A percentile compares a stretch with the other conserved stretches of the same genome.
Conservation (phyloP, 2,329 filamentous ascomycete species). For the Aspergillus carbonarius region DNA sequence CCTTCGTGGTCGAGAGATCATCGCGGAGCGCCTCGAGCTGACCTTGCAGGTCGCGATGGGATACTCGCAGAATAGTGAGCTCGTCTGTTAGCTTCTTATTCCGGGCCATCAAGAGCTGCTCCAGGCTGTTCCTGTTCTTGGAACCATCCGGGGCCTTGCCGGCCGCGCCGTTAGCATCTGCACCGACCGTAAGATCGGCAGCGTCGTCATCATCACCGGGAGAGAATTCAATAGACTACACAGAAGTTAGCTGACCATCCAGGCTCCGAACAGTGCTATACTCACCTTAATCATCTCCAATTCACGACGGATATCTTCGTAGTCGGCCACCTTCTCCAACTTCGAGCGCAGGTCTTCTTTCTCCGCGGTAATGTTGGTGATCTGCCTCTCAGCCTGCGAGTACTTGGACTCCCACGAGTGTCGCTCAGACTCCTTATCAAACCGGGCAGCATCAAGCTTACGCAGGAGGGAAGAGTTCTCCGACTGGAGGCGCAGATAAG, state of each 20-base stretch:
- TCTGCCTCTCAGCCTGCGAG: constrained; percentile 76
- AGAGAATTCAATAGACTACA: constrained; percentile 86
- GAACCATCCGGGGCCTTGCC: constrained; percentile 58
- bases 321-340: constrained; percentile 86
- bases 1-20: constrained; percentile 77
- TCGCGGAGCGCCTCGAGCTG: constrained; percentile 78
- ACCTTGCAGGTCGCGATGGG: constrained; percentile 84
- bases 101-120: constrained; percentile 84
- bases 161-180: constrained; percentile 48
- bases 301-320: constrained; percentile 94
- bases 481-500: constrained; percentile 81
- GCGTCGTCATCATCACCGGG: constrained; percentile 73
- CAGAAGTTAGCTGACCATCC: constrained; percentile 8
- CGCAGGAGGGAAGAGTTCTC: constrained; percentile 91
- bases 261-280: background rate
- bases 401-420: constrained; percentile 73
- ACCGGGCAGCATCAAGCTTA: constrained; percentile 77
- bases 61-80: constrained; percentile 86
- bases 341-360: constrained; percentile 76
- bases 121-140: constrained; percentile 64
- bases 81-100: constrained; percentile 98
- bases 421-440: constrained; percentile 80
- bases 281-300: constrained; percentile 82
- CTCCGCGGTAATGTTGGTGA: constrained; percentile 72
- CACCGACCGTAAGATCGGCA: constrained; percentile 43